Base-by-base conservation (phyloP, 306 rosid genomes). In the Oxytropis ochrocephala region DNA sequence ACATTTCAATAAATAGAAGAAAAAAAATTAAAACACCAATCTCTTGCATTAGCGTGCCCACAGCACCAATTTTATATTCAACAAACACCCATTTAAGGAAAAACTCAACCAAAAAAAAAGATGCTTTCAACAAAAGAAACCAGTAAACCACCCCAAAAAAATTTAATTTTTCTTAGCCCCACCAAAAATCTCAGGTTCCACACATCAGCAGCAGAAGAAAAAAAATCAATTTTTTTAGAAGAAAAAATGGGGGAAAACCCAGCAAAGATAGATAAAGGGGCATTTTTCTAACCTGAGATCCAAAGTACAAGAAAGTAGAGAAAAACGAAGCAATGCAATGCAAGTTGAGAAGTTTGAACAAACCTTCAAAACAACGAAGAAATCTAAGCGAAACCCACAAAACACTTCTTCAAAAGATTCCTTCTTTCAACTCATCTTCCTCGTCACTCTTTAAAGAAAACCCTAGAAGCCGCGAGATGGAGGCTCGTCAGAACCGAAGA, bases 241-340 rank as follows among this genome's bases (percentile, higher is more conserved):
- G 33, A 57, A 49, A 3, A 44, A 77, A 79, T 33, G 81, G 49
- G 61, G 30, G 1, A 35, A 69, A 36, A 9, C 67, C 81, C 81
- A 79, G 66, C 50, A 76, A 38, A 74, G 13, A 71, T n/a, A n/a
- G n/a, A n/a, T 33, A 67, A 74, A 64, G 70, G 72, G 70, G 72
- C 82, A 79, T 69, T 64, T 70, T 66, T 75, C 29, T 75, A 84
- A 80, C 79, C 86, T 71, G 72, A 86, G 89, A 88, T 84, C 82
- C 85, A 62, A 84, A 79, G 82, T 38, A 62, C 76, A 55, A 50
- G 35, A 67, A 60, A 78, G 76, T n/a, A 56, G 14, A 73, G 6
- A 24, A 7, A 62, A 55, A 4, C 18, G 36, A 42, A 55, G 36
- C 64, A 74, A 58, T 32, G 67, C 51, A 79, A 75, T 62, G 82